Evolutionary conservation across 148 eudicot genomes (phyloP).

Genomic region (Camellia lanceoleosa): DNA sequence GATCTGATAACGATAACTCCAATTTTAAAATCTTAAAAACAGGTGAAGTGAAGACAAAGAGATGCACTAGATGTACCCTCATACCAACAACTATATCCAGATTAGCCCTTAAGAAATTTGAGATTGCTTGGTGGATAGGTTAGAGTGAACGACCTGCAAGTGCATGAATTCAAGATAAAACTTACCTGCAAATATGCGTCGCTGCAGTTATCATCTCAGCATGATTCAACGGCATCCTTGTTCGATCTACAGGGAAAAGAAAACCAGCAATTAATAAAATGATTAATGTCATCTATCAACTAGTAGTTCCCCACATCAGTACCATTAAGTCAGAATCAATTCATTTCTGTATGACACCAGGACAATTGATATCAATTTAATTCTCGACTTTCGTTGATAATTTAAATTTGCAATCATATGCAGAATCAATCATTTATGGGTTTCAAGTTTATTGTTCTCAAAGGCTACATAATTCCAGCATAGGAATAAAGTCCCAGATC

Average conservation of each 20-base stretch:
- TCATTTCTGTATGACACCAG: not conserved
- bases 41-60: not conserved
- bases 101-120: not conserved
- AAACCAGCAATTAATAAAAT: not conserved
- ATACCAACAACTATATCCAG: not conserved
- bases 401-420: not conserved
- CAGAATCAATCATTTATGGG: not conserved
- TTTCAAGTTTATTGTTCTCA: not conserved
- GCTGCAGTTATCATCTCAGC: slow-evolving; percentile 59
- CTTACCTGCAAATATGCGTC: slow-evolving; percentile 76
- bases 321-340: not conserved
- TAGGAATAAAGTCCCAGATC: no score
- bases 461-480: not conserved
- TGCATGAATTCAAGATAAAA: not conserved
- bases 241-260: slow-evolving; percentile 50
- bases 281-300: not conserved
- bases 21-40: not conserved
- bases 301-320: not conserved
- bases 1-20: not conserved
- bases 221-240: slow-evolving; percentile 69
- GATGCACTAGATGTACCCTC: not conserved
- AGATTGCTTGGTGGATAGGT: not conserved
- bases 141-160: slow-evolving; percentile 6
- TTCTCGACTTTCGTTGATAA: not conserved
- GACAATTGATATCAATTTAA: not conserved